These are phyloP conservation scores for Coelastrella sp. DNA, from an alignment of 139 green algal species.

Conservation along the genomic window DNA sequence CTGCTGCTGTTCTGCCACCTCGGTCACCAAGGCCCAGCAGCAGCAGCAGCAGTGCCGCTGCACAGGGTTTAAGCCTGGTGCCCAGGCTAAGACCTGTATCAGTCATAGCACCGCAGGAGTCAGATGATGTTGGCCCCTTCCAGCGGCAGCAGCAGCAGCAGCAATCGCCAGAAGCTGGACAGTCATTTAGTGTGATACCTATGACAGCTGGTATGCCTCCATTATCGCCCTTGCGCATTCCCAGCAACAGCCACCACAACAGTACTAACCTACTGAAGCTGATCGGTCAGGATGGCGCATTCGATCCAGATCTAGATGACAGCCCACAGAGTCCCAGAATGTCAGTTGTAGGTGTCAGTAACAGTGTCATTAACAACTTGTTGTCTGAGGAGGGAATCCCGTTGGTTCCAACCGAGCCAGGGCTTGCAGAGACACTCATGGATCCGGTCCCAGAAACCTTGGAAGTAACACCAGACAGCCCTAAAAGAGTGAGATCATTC, in stretches of 20 bases:
- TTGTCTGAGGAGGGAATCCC: slow-evolving; percentile 38
- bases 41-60: too few relatives aligned
- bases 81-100: neutral
- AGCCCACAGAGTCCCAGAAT: slow-evolving; percentile 12
- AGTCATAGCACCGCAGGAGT: neutral
- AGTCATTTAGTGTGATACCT: neutral
- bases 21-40: neutral
- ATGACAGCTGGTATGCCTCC: neutral
- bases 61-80: too few relatives aligned
- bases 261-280: neutral
- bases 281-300: neutral
- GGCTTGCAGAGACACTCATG: neutral
- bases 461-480: neutral
- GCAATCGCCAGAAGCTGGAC: neutral
- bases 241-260: neutral
- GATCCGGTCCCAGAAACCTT: neutral
- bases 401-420: neutral
- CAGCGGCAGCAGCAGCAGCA: slow-evolving; percentile 3
- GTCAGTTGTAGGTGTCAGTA: slow-evolving; percentile 35
- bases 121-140: neutral
- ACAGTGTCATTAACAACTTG: slow-evolving; percentile 37
- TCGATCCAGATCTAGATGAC: neutral
- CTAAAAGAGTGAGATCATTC: slow-evolving; percentile 2
- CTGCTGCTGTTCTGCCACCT: neutral
- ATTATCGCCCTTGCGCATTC: neutral